Conservation (phyloP, 2,329 filamentous ascomycete genomes). For the Harringtonia aguacate region DNA sequence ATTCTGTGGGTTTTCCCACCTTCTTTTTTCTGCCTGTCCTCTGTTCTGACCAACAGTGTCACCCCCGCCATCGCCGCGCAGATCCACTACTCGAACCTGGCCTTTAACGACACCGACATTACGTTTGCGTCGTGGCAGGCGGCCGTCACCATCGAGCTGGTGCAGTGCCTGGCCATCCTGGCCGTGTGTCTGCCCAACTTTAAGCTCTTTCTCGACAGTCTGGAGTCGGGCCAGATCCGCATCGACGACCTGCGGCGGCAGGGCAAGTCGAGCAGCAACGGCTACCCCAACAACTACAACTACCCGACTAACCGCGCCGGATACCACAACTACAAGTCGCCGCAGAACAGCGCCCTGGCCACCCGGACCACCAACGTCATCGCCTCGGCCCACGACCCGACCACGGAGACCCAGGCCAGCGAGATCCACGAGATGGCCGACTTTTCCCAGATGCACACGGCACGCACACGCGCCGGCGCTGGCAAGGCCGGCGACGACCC, state of each 20-base stretch:
- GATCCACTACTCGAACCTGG: background rate
- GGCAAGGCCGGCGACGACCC: background rate
- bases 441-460: background rate
- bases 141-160: background rate
- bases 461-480: background rate
- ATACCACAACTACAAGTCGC: background rate
- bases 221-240: background rate
- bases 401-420: too few species aligned
- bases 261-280: background rate
- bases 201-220: background rate
- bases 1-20: background rate
- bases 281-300: background rate
- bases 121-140: background rate
- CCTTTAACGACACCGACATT: too few species aligned
- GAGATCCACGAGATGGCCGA: background rate
- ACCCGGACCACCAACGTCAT: too few species aligned
- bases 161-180: background rate
- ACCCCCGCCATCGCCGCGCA: background rate
- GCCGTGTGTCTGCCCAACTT: background rate
- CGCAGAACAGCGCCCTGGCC: too few species aligned
- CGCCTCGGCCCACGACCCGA: too few species aligned
- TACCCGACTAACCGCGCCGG: background rate
- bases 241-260: background rate
- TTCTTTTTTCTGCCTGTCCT: background rate
- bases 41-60: background rate